Percentiles rank a stretch among this genome's conserved stretches.
Conservation (phyloP, 1,284 basidiomycete genomes). For the Ceratobasidium theobromae region DNA sequence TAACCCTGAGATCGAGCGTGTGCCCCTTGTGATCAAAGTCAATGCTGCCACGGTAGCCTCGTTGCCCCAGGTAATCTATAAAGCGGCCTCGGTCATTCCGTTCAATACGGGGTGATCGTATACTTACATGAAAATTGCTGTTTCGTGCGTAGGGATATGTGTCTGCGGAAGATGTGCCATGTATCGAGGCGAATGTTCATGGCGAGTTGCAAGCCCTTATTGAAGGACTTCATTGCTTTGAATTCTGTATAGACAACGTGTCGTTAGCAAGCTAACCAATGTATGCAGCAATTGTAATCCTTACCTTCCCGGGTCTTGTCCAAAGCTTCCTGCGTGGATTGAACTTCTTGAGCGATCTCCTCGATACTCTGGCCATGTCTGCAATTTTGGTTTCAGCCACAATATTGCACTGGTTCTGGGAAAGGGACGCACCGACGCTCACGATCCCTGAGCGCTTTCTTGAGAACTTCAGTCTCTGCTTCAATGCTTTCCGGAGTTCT, state of each 20-base stretch:
- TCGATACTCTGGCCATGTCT: slow-evolving; percentile 79
- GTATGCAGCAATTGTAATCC: not conserved
- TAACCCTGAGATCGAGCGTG: slow-evolving; percentile 69
- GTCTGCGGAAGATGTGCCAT: slow-evolving; percentile 86
- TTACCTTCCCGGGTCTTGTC: slow-evolving; percentile 56
- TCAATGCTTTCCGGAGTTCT: slow-evolving; percentile 52
- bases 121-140: slow-evolving; percentile 24
- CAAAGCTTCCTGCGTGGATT: slow-evolving; percentile 58
- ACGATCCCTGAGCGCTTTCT: slow-evolving; percentile 67
- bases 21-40: slow-evolving; percentile 77
- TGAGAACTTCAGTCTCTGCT: slow-evolving; percentile 64
- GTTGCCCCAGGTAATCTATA: slow-evolving; percentile 74
- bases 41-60: slow-evolving; percentile 84
- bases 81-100: no score
- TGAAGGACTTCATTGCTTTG: slow-evolving; percentile 18
- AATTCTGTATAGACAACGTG: not conserved
- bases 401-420: not conserved
- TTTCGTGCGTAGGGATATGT: slow-evolving; percentile 84
- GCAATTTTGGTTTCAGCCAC: not conserved
- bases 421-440: slow-evolving; percentile 59
- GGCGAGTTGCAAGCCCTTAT: slow-evolving; percentile 19
- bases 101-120: no score
- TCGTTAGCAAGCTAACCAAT: not conserved
- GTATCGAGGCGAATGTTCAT: slow-evolving; percentile 56
- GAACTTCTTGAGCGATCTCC: slow-evolving; percentile 69